These are phyloP conservation scores for Torulaspora maleeae DNA, from an alignment of 805 yeast genomes.

Conservation along the genomic window DNA sequence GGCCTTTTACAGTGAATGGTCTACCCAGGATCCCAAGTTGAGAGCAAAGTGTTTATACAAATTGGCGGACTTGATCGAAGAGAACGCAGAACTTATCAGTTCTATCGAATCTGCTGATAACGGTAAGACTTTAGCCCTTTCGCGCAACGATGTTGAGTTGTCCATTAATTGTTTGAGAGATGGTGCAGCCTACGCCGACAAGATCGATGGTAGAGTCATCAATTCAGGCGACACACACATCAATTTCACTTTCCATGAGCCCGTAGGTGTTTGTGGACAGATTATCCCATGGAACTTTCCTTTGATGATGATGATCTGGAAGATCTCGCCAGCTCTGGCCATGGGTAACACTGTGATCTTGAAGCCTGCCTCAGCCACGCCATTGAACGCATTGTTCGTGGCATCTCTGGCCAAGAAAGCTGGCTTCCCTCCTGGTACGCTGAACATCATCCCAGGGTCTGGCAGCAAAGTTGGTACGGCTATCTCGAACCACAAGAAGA, in stretches of 20 bases:
- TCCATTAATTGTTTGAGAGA: conserved; percentile 62
- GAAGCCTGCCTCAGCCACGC: conserved; percentile 76
- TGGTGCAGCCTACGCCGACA: conserved; percentile 71
- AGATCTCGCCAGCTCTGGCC: conserved; percentile 72
- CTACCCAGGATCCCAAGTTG: conserved; percentile 50
- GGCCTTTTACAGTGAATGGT: conserved; percentile 59
- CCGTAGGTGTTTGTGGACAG: conserved; percentile 78
- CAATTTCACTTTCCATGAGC: conserved; percentile 65
- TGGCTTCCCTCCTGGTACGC: conserved; percentile 71
- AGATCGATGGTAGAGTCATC: conserved; percentile 58
- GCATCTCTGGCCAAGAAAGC: conserved; percentile 60
- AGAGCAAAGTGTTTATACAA: conserved; percentile 52
- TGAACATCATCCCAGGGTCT: conserved; percentile 68
- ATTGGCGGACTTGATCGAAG: conserved; percentile 66
- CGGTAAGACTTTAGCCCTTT: conserved; percentile 65
- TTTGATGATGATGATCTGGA: conserved; percentile 74
- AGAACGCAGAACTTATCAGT: conserved; percentile 57
- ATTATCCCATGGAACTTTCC: conserved; percentile 88
- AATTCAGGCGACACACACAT: conserved; percentile 61
- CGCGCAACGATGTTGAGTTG: conserved; percentile 64
- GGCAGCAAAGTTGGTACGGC: conserved; percentile 72
- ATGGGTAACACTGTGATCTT: conserved; percentile 70
- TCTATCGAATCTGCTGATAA: conserved; percentile 69
- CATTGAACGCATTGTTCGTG: conserved; percentile 63
- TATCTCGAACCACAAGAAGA: conserved; percentile 60